Evolutionary conservation across 1,284 basidiomycete genomes (phyloP), one percentile per base, ranked within the genome.

Genomic region (Sphagnurus paluster): DNA sequence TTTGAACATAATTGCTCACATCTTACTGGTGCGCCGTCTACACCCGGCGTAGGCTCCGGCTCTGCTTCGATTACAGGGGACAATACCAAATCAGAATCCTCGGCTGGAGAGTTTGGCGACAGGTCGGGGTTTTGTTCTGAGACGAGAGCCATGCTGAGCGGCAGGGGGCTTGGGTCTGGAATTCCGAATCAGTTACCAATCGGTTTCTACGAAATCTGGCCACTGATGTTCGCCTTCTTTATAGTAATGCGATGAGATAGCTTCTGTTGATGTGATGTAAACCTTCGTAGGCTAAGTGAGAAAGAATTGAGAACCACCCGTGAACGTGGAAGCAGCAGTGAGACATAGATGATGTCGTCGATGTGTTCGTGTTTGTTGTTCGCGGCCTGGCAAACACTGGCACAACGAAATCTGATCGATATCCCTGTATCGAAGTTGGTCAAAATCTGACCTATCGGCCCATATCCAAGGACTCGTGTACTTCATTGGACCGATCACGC

Each of bases 1-100:
- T 14, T 33, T 39, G n/a, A n/a, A 14, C 23, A 42, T 33, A 47
- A 45, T 54, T 45, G 68, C 71, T 64, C 61, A 74, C 75, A 77
- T 57, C 72, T 63, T 41, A 76, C 74, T 38, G 75, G 75, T 26
- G 64, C 63, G 34, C 74, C 75, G 62, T 74, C 61, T 40, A 77
- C 47, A 28, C 75, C 75, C 49, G 75, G 75, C 48, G 61, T 65
- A 48, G 70, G 71, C 52, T 76, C 74, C 46, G 62, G 62, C 52
- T 73, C 53, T 44, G 21, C 41, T 35, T 54, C 71, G 42, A 59
- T 53, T 36, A 56, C 58, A 48, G 64, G 63, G 25, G 66, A 69
- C 42, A 70, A 45, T 24, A 66, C 48, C 45, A 54, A 58, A 56
- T 76, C 74, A 32, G 74, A 75, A 28, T 76, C 75, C 46, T 76